Evolutionary conservation across 176 grass and related monocot species (phyloP), one percentile per base, ranked within the genome.

Genomic region (maize (Zea mays)): DNA sequence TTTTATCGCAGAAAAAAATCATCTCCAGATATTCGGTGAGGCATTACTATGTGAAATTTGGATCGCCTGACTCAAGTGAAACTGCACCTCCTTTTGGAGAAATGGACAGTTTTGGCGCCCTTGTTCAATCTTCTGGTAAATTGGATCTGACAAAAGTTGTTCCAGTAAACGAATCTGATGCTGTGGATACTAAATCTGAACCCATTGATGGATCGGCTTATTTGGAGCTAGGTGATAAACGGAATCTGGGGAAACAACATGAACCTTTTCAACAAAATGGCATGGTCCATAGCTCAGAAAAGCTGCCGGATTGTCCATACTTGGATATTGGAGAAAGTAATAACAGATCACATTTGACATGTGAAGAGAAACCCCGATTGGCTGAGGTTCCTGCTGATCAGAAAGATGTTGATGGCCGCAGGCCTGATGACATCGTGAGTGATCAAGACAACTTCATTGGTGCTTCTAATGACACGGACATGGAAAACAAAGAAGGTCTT

Each of bases 361-460:
- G 9, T 74, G 58, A 77, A 76, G 65, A 72, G 66, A 77, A 72
- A 42, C 20, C 57, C 60, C 49, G 51, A 61, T 51, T 36, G 71
- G 11, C 66, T 60, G 59, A 3, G 10, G 40, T 65, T 55, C 41
- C 59, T 72, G 65, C 73, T 81, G 67, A 81, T 63, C 71, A 75
- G 58, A 61, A 61, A 72, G 55, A 85, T 66, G 58, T 17, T 76
- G 57, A 75, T 81, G 72, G 17, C 55, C 73, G 59, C 51, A 81
- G 68, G 66, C 75, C 65, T 72, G 91, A 92, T 75, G 87, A 97
- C 60, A 79, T 86, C 73, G 66, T 60, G 73, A 90, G 85, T 82
- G 91, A 92, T 76, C 88, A 91, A 43, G 91, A 94, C 7, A 92
- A 83, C 78, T 90, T 98, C 56, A 59, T 98, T 36, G 92, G 94